phyloP scores from a whole-genome alignment of 225 moss, liverwort and hornwort species.

The Takakia lepidozioides region DNA sequence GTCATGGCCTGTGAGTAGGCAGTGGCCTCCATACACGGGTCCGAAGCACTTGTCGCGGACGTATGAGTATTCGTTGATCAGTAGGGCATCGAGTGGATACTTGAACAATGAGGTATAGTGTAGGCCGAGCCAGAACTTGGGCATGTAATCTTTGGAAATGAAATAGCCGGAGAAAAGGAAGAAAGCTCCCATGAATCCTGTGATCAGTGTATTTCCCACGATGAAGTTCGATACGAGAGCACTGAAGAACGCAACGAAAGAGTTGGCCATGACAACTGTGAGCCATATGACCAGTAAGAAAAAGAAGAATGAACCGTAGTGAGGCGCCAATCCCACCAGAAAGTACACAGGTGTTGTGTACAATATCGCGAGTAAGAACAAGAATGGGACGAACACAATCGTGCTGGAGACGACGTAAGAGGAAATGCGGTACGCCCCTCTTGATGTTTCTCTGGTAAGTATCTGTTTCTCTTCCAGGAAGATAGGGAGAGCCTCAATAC shows the following conservation, averaged over 20 bases:
- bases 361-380: conserved; percentile 39
- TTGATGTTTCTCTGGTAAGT: conserved; percentile 59
- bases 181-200: too few species aligned
- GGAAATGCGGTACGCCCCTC: conserved; percentile 78
- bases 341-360: conserved; percentile 50
- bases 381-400: conserved; percentile 60
- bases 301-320: conserved; percentile 14
- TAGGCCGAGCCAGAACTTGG: conserved; percentile 58
- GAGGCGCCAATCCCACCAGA: conserved; percentile 48
- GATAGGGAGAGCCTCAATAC: conserved; percentile 71
- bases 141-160: conserved; percentile 32
- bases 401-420: conserved; percentile 65
- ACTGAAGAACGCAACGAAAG: too few species aligned
- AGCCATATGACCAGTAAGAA: conserved; percentile 13
- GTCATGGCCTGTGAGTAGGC: conserved; percentile 1
- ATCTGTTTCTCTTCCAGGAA: conserved; percentile 74
- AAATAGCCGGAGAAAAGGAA: too few species aligned
- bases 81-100: conserved; percentile 45
- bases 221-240: too few species aligned
- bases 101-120: conserved; percentile 55
- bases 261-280: conserved; percentile 9
- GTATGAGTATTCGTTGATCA: conserved; percentile 33
- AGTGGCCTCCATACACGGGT: background rate
- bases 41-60: conserved; percentile 4
- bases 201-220: too few species aligned